These are phyloP conservation scores for Hibiscus tridactylites DNA, from an alignment of 345 rosid genomes.

Conservation along the genomic window DNA sequence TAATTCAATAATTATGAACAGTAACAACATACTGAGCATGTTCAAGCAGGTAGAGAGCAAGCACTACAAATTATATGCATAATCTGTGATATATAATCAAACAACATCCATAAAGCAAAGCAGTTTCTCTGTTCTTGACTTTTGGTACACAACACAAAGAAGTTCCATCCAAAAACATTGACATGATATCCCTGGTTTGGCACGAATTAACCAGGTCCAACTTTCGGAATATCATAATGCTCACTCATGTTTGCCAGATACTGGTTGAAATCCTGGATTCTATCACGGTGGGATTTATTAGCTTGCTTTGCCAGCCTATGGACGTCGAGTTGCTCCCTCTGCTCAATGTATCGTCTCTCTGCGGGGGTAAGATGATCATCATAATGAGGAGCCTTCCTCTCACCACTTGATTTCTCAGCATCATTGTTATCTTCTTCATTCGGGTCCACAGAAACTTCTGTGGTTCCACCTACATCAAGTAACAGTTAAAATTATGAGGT, in stretches of 20 bases:
- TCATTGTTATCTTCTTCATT: constrained; percentile 25
- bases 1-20: no score
- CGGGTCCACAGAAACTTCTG: constrained; percentile 17
- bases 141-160: neutral
- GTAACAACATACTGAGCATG: no score
- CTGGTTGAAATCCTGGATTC: constrained; percentile 80
- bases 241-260: constrained; percentile 90
- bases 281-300: constrained; percentile 72
- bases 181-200: neutral
- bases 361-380: constrained; percentile 57
- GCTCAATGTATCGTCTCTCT: constrained; percentile 67
- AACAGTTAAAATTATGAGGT: neutral
- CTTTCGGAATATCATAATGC: constrained; percentile 86
- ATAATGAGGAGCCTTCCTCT: constrained; percentile 27
- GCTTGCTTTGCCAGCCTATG: constrained; percentile 66
- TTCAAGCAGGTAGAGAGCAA: no score
- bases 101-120: neutral
- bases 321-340: constrained; percentile 58
- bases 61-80: neutral
- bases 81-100: neutral
- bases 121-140: neutral
- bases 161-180: neutral
- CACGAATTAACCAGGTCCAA: constrained; percentile 64
- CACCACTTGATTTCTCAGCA: constrained; percentile 31
- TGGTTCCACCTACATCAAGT: constrained; percentile 26